Evolutionary conservation across 805 yeast genomes (phyloP), one percentile per base, ranked within the genome.

Genomic region (Barnettozyma sucrosica): DNA sequence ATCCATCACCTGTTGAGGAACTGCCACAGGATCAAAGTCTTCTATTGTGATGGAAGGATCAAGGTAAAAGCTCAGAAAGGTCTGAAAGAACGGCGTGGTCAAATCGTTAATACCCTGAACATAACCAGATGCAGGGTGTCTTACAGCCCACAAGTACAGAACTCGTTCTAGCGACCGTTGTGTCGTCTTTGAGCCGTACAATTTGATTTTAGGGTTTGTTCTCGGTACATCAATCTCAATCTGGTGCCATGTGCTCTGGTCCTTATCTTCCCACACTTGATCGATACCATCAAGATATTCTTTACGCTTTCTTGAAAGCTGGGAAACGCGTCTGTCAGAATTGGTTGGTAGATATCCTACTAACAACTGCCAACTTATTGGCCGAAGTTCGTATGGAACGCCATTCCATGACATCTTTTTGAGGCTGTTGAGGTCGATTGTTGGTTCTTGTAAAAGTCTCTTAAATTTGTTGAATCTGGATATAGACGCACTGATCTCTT

Each of bases 71-170:
- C 81, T 72, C 42, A 93, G 64, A 58, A 92, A 92, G 0, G 89
- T 83, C 66, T 92, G 96, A 65, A 77, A 89, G 62, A 93, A 88
- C 3, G 99, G 98, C 2, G 97, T 92, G 14, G 83, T 88, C 43
- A 92, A 72, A 67, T 92, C 99, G 64, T 92, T 92, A 44, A 92
- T 92, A 24, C 99, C 99, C 69, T 92, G 99, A 19, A 92, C 99
- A 65, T 92, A 92, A 14, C 99, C 99, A 61, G 93, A 83, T 7
- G 98, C 97, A 1, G 99, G 98, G 63, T 93, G 98, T 55, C 98
- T 75, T 23, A 92, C 81, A 0, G 98, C 95, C 99, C 99, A 92
- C 30, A 92, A 70, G 60, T 89, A 92, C 46, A 92, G 68, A 9
- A 93, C 81, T 55, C 85, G 80, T 57, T 90, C 89, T 50, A 92